phyloP scores from a whole-genome alignment of 2,329 filamentous ascomycete genomes.

The Dothistroma septosporum region DNA sequence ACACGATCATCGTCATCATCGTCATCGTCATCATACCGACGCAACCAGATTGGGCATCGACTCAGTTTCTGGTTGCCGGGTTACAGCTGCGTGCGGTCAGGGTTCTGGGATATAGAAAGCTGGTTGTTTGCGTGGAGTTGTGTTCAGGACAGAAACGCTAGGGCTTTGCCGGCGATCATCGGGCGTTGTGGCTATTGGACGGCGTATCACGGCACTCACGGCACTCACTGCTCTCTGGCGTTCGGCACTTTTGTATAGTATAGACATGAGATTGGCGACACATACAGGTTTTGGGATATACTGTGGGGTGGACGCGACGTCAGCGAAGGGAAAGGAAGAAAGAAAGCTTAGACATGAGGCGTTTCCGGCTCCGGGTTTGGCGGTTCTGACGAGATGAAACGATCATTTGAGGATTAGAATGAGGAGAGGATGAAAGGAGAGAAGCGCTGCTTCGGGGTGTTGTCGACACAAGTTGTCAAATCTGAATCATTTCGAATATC shows the following conservation, averaged over 20 bases:
- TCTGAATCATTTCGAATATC: background rate
- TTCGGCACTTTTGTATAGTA: background rate
- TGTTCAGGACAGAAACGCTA: background rate
- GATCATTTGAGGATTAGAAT: background rate
- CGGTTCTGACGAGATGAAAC: background rate
- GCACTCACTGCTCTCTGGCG: background rate
- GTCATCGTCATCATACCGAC: background rate
- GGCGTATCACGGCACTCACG: background rate
- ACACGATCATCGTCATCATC: background rate
- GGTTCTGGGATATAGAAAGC: background rate
- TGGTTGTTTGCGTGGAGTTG: background rate
- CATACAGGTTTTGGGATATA: background rate
- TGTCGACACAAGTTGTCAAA: background rate
- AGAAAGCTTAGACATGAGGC: background rate
- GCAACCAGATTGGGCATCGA: slow-evolving; percentile 1
- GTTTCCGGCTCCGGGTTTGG: background rate
- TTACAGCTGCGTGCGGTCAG: background rate
- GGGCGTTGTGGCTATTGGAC: background rate
- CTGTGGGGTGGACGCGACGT: background rate
- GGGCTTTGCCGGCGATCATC: background rate
- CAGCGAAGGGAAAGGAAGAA: background rate
- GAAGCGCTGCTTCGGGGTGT: background rate
- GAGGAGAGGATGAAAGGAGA: background rate
- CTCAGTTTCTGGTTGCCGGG: slow-evolving; percentile 1
- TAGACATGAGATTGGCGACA: background rate